phyloP scores from a whole-genome alignment of 129 eudicot species.

The Daucus carota region DH1_v3.0 NC_030381.2:37037001-37037500 shows the following conservation, averaged over 20 bases:
- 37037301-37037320: constrained; percentile 30
- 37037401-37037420: constrained; percentile 15
- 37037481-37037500: background rate
- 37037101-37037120: constrained; percentile 36
- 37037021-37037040: background rate
- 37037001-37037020: constrained; percentile 15
- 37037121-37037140: constrained; percentile 56
- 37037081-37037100: constrained; percentile 34
- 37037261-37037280: constrained; percentile 28
- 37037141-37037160: constrained; percentile 59
- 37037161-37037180: constrained; percentile 29
- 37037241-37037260: constrained; percentile 1
- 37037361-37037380: constrained; percentile 64
- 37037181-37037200: background rate
- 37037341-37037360: constrained; percentile 73
- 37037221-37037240: background rate
- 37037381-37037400: constrained; percentile 27
- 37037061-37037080: constrained; percentile 61
- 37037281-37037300: constrained; percentile 27
- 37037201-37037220: too few species aligned
- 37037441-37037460: background rate
- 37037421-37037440: constrained; percentile 23
- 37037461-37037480: background rate
- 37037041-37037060: constrained; percentile 23
- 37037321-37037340: constrained; percentile 72